Evolutionary conservation across 208 protist species (phyloP).

Genomic region (Acanthamoeba castellanii): DNA sequence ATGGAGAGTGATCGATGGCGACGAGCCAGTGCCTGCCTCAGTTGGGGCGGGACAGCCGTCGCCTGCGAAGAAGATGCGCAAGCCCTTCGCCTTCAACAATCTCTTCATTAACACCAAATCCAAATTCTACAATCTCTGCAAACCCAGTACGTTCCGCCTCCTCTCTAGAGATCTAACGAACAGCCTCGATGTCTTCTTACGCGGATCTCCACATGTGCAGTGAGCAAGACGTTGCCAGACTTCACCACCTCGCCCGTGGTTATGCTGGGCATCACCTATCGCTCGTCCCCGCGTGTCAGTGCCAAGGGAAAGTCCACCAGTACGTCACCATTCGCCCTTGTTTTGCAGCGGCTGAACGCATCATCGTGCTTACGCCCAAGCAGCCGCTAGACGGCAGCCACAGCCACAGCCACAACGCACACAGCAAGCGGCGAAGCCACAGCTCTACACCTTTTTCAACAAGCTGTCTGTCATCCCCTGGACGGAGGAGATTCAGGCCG

Average conservation of each 20-base stretch:
- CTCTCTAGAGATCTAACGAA: background rate
- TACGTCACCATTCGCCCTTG: background rate
- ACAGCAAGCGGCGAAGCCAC: background rate
- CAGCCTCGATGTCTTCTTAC: background rate
- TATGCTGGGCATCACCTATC: conserved; percentile 37
- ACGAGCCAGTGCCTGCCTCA: background rate
- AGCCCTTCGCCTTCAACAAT: conserved; percentile 37
- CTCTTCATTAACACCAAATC: conserved; percentile 68
- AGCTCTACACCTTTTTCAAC: conserved; percentile 49
- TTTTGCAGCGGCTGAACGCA: background rate
- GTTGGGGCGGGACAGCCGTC: background rate
- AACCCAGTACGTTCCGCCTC: conserved; percentile 2
- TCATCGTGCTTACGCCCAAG: too few species aligned
- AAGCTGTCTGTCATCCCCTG: conserved; percentile 52
- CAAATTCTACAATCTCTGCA: conserved; percentile 57
- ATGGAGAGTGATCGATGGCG: background rate
- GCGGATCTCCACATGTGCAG: background rate
- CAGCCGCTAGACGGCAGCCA: background rate
- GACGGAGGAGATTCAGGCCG: background rate
- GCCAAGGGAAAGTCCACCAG: background rate
- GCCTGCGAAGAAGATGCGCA: conserved; percentile 22
- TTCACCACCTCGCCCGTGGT: conserved; percentile 5
- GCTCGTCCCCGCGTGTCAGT: background rate
- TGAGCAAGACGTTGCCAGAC: conserved; percentile 49
- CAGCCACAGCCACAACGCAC: background rate